Conservation (phyloP, 345 rosid genomes). For the Heritiera fomes region DNA sequence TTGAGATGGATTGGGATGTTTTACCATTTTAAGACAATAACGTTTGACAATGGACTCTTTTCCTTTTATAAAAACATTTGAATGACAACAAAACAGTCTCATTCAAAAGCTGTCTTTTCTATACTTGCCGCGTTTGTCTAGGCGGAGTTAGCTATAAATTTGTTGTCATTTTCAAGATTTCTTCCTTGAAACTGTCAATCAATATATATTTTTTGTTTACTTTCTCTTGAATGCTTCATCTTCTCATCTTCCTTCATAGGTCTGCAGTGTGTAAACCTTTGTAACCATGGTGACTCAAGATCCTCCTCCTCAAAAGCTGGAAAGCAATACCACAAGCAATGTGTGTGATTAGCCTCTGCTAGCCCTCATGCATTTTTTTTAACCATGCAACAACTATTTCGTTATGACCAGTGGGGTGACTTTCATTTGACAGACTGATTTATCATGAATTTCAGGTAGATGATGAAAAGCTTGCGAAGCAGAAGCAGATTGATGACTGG, state of each 20-base stretch:
- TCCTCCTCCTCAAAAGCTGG: not conserved
- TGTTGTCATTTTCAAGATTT: not conserved
- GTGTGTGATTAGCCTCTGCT: not conserved
- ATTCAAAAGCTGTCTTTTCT: not conserved
- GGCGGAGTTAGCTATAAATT: slow-evolving; percentile 6
- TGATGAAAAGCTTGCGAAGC: not conserved
- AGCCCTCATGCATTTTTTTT: not conserved
- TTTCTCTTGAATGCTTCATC: not conserved
- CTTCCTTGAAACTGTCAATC: not conserved
- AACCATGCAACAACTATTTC: not conserved
- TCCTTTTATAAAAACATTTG: too few relatives aligned
- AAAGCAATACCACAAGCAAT: not conserved
- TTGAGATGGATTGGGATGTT: too few relatives aligned
- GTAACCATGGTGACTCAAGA: slow-evolving; percentile 10
- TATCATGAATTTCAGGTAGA: slow-evolving; percentile 2
- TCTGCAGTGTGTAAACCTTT: not conserved
- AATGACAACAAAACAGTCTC: too few relatives aligned
- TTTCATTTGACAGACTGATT: not conserved
- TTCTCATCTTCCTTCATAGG: not conserved
- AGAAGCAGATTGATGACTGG: slow-evolving; percentile 29
- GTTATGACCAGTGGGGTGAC: too few relatives aligned
- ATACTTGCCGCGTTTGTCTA: not conserved
- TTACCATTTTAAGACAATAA: too few relatives aligned
- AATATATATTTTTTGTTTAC: not conserved
- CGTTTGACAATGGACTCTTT: too few relatives aligned